phyloP scores from a whole-genome alignment of 1,284 basidiomycete species.

The Phellinidium pouzarii region DNA sequence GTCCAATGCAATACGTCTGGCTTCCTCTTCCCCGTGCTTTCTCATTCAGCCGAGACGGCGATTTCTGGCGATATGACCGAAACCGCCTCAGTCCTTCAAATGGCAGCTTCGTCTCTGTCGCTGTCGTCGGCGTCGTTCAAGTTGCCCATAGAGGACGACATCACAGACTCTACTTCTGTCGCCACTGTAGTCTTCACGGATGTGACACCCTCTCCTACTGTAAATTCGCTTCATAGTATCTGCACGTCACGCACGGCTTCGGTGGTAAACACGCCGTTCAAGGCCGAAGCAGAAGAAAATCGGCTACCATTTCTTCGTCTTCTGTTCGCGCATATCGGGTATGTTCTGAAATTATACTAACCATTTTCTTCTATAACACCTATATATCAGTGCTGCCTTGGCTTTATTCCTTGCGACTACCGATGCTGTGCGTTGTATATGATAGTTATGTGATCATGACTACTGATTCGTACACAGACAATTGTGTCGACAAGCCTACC shows the following conservation, averaged over 20 bases:
- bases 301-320: constrained; percentile 23
- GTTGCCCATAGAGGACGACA: neutral
- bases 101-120: neutral
- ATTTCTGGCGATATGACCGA: constrained; percentile 2
- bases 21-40: constrained; percentile 2
- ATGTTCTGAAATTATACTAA: constrained; percentile 19
- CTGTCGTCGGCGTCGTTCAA: too few relatives aligned
- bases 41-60: neutral
- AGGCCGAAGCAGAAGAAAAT: neutral
- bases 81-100: neutral
- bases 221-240: neutral
- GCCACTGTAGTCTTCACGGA: neutral
- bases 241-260: constrained; percentile 13
- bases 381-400: constrained; percentile 52
- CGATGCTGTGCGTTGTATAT: constrained; percentile 52
- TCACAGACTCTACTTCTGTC: neutral
- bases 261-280: constrained; percentile 5
- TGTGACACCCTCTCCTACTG: neutral
- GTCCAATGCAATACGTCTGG: neutral
- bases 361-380: constrained; percentile 8
- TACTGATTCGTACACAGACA: constrained; percentile 39
- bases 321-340: constrained; percentile 29
- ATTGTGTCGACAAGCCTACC: constrained; percentile 77
- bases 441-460: constrained; percentile 16
- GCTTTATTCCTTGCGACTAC: constrained; percentile 76